Base-by-base conservation (phyloP, 2,329 filamentous ascomycete genomes). In the Colletotrichum magnum region DNA sequence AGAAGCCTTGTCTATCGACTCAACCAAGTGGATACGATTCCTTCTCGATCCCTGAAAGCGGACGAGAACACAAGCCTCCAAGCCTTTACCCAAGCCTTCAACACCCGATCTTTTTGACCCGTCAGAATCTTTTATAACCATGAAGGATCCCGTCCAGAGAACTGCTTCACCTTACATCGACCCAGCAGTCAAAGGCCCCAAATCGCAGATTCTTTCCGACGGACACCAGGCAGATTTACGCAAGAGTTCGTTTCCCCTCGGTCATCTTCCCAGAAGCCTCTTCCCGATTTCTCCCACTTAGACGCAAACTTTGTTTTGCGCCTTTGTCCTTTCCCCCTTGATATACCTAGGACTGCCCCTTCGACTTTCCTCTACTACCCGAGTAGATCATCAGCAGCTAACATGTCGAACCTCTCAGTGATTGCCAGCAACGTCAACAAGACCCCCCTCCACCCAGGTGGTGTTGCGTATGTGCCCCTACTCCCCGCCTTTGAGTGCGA, bases 361-460 rank as follows among this genome's bases (percentile, higher is more conserved):
- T 10, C 36, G 12, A 5, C 15, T 16, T 24, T 15, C 1, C 6
- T 6, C 36, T 56, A 32, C 15, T 15, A 4, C 2, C 3, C 7
- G 2, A 5, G 36, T n/a, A 57, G 18, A 36, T n/a, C 9, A 28
- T 58, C 69, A 65, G 36, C 54, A 66, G 61, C 66, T 74, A 64
- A 70, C 68, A 64, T 57, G 16, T 41, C 59, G 26, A 47, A 36
- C 36, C 10, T 63, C 53, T 21, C 73, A 88, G 86, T 89, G 87
- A 82, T 87, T 80, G 76, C 80, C 77, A 86, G 82, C 77, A 87
- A 85, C 79, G 88, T 98, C 79, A 97, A 98, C 90, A 95, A 95
- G 87, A 98, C 95, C 77, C 90, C 90, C 77, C 92, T 97, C 76
- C 94, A 97, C 89, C 95, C 95, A 72, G 86, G 90, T 81, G 95